Base-by-base conservation (phyloP, 352 stramenopile species). In the Pythium volutum region DNA sequence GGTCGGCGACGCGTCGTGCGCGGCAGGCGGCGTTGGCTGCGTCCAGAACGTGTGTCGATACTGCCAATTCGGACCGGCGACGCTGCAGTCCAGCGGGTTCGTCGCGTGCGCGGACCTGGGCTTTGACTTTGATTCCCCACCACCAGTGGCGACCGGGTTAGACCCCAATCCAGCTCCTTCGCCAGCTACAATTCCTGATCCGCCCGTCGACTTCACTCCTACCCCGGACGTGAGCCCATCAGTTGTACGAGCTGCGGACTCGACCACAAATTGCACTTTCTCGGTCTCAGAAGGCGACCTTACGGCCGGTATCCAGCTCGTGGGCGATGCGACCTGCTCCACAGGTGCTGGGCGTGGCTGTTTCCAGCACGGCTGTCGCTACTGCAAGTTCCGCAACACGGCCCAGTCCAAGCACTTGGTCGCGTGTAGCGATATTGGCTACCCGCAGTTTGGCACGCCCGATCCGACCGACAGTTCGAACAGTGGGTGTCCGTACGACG, bases 41-140 rank as follows among this genome's bases (percentile, higher is more conserved):
- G 75, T 71, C 12, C 55, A 73, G 46, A 54, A 76, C 36, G 12
- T 60, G 18, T 79, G 72, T 38, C 72, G 72, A 25, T 77, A 75
- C 53, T 80, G 73, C 33, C 36, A 26, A 15, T 58, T 43, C 7
- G 38, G 38, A 1, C 11, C 15, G 7, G 10, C 38, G 2, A 43
- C 38, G 14, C 15, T 15, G 38, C 14, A 18, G 10, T 43, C 38
- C 1, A 43, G 15, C 2, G 31, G 31, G 38, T 43, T 22, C 38
- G 15, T 23, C 3, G 1, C 38, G 38, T 43, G 38, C 15, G 18
- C 14, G 0, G 18, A 18, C 38, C 38, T 43, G 11, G 38, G 38
- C 3, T 43, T 20, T 16, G 1, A 2, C 14, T 43, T 43, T 43
- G 38, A 22, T 20, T 2, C 38, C 15, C 7, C n/a, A 22, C 15